Base-by-base conservation (phyloP, 2,329 filamentous ascomycete species). In the Colletotrichum abscissum region DNA sequence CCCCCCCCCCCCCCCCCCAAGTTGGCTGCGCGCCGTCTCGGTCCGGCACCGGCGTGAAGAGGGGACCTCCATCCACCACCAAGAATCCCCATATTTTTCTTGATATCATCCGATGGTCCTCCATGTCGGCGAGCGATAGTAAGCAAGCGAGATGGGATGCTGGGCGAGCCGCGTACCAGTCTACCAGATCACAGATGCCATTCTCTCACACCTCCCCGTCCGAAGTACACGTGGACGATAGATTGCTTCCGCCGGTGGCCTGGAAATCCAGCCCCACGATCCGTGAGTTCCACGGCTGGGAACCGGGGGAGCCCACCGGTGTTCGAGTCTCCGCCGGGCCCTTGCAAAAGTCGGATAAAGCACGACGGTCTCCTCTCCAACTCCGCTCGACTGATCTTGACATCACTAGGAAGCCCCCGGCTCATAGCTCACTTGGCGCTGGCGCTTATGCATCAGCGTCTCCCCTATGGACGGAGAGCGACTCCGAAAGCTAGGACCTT, bases 381-480 rank as follows among this genome's bases (percentile, higher is more conserved):
- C 71, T 66, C 67, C 67, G 67, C 67, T 65, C 46, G 62, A 66
- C 46, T 70, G 67, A 66, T 71, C 42, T 73, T 73, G 67, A 73
- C 71, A 73, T 71, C 67, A 71, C 67, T 42, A 33, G 62, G 67
- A 73, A 26, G 24, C 60, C 46, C 63, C 67, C 62, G 35, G 62
- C 60, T 35, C 56, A 58, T 30, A 62, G 66, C 28, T 58, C 33
- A 54, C 59, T 69, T 69, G 69, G 58, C 65, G 58, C 58, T n/a
- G 65, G 58, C 69, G 65, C 65, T 52, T 69, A 72, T 42, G 69
- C 69, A 69, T 11, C 57, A 69, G 65, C 49, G 35, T 35, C 55
- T 26, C 35, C 26, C 60, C 60, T 52, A 55, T 70, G 56, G 22
- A 65, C 67, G 70, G 55, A 73, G 46, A 70, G 70, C 35, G 56